A percentile compares a stretch with the other conserved stretches of the same genome.
Conservation (phyloP, 257 asterid species). For the Nicotiana attenuata region DNA sequence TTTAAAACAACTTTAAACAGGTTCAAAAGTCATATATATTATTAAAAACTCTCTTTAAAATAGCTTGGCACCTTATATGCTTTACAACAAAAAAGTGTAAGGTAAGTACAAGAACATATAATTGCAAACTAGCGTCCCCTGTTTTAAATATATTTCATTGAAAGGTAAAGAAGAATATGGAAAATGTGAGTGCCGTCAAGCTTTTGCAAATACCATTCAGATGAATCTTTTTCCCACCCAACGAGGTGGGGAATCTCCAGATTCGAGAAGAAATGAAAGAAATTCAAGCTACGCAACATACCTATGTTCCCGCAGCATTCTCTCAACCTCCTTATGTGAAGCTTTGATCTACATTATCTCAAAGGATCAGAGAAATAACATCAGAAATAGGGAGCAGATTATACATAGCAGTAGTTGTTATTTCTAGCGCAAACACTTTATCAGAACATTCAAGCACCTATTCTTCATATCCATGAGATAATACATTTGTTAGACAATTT, state of each 20-base stretch:
- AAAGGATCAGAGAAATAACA: conserved; percentile 30
- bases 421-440: not conserved
- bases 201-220: not conserved
- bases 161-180: not conserved
- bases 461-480: not conserved
- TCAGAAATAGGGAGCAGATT: not conserved
- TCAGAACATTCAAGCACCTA: conserved; percentile 1
- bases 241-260: not conserved
- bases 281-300: conserved; percentile 10
- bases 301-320: conserved; percentile 82
- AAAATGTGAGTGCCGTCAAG: not conserved
- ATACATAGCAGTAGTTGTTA: not conserved
- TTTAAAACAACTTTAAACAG: not conserved
- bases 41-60: not conserved
- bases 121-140: not conserved
- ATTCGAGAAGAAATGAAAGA: not conserved
- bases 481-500: not conserved
- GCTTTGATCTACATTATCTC: conserved; percentile 72
- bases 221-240: not conserved
- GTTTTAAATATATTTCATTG: not conserved
- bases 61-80: not conserved
- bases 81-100: not conserved
- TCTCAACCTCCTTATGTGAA: conserved; percentile 81
- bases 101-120: not conserved
- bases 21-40: not conserved